These are phyloP conservation scores for Aspergillus persii DNA, from an alignment of 2,329 filamentous ascomycete species.

Conservation along the genomic window DNA sequence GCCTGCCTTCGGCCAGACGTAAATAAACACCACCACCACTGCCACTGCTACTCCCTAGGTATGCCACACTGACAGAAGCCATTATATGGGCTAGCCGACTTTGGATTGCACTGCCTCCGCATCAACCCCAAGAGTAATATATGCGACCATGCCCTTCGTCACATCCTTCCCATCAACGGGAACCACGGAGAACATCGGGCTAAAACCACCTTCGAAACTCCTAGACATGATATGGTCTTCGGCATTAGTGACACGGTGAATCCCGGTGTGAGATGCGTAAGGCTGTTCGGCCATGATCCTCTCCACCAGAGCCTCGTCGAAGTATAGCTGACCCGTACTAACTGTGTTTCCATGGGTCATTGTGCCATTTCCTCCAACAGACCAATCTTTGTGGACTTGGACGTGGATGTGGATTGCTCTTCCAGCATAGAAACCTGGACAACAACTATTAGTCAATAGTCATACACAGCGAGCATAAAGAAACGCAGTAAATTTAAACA, in stretches of 20 bases:
- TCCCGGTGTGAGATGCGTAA: conserved; percentile 33
- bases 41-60: too few species aligned
- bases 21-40: too few species aligned
- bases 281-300: conserved; percentile 36
- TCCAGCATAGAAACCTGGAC: conserved; percentile 39
- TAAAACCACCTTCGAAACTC: background rate
- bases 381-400: conserved; percentile 39
- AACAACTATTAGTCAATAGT: too few species aligned
- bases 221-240: conserved; percentile 7
- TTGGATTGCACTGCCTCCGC: background rate
- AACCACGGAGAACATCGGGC: background rate
- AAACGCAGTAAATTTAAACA: background rate
- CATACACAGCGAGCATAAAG: background rate
- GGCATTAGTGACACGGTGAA: conserved; percentile 37
- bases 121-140: background rate
- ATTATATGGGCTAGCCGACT: too few species aligned
- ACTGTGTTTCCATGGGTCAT: conserved; percentile 27
- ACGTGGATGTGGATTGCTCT: conserved; percentile 50
- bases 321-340: conserved; percentile 34
- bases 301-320: conserved; percentile 27
- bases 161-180: background rate
- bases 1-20: too few species aligned
- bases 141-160: background rate
- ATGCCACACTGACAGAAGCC: too few species aligned
- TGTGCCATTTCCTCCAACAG: conserved; percentile 25